Evolutionary conservation across 805 yeast species (phyloP), one percentile per base, ranked within the genome.

Genomic region (Hanseniaspora occidentalis): DNA sequence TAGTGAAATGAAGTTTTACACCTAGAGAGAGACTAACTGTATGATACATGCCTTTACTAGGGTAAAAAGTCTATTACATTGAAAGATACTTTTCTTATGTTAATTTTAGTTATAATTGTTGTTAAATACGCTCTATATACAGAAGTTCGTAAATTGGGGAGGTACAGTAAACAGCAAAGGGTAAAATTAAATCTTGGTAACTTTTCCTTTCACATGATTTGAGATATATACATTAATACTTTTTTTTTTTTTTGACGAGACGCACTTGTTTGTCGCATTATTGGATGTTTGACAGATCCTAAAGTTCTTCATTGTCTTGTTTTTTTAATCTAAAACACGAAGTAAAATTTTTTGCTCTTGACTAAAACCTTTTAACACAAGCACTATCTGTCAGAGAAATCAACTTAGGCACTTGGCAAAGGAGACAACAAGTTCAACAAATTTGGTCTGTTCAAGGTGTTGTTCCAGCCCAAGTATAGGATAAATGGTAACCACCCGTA

Each of bases 401-500:
- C n/a, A 24, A 34, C 31, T 47, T 50, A 54, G 41, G 56, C 58
- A 51, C 64, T 60, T 51, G 64, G 64, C 33, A 60, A 45, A 42
- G 64, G 64, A 13, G 62, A 56, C 38, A 60, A 53, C 40, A 60
- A 40, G 39, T 59, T 59, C 61, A 89, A 70, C 57, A 89, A 67
- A 49, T 77, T 77, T 47, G 96, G 96, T 65, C 81, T 84, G 62
- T 80, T 81, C 42, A 85, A 70, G 47, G 89, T 78, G 51, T 84
- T 76, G 43, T 73, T 61, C 86, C 86, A 81, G 37, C 92, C 98
- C 52, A 92, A 68, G 70, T 92, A 92, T 57, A 92, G 69, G 49
- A 92, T 79, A 58, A 92, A 82, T 43, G 98, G 98, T 54, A 92
- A 79, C 84, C 95, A 92, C 36, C 97, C 96, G 64, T 86, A 92